Evolutionary conservation across 192 early-diverging fungal species (phyloP).

Genomic region (Podila epicladia): DNA sequence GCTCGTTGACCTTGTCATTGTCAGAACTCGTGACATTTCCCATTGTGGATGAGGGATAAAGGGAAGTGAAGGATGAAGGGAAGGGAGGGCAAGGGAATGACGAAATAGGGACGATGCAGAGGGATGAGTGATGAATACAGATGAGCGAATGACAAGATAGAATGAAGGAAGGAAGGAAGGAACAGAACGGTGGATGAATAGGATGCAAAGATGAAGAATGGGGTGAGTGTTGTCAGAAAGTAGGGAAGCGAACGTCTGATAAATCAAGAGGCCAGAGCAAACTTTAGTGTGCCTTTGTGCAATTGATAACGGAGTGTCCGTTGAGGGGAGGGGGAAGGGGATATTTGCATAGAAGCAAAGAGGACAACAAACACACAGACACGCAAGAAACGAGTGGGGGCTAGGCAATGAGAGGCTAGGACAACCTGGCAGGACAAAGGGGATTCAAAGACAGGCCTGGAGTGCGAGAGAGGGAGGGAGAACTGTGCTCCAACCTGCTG

Average conservation of each 20-base stretch:
- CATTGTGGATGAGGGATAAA: constrained; percentile 8
- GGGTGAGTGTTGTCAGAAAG: constrained; percentile 1
- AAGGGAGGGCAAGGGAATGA: neutral
- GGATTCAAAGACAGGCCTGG: too few relatives aligned
- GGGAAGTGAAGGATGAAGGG: neutral
- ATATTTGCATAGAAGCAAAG: too few relatives aligned
- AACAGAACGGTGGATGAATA: neutral
- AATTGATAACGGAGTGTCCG: too few relatives aligned
- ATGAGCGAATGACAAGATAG: neutral
- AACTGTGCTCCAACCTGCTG: too few relatives aligned
- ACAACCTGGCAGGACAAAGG: too few relatives aligned
- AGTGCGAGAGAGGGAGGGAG: too few relatives aligned
- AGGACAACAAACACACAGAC: too few relatives aligned
- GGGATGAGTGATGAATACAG: neutral
- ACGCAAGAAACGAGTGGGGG: too few relatives aligned
- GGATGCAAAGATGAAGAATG: neutral
- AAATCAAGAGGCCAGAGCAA: too few relatives aligned
- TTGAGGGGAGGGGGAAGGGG: too few relatives aligned
- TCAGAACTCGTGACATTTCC: constrained; percentile 41
- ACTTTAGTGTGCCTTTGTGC: too few relatives aligned
- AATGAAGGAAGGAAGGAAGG: neutral
- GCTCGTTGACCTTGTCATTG: constrained; percentile 28
- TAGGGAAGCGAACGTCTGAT: neutral
- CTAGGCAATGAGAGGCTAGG: too few relatives aligned
- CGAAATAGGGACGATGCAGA: neutral